Evolutionary conservation across 176 grass and related monocot species (phyloP).

Genomic region (Carex parvula): DNA sequence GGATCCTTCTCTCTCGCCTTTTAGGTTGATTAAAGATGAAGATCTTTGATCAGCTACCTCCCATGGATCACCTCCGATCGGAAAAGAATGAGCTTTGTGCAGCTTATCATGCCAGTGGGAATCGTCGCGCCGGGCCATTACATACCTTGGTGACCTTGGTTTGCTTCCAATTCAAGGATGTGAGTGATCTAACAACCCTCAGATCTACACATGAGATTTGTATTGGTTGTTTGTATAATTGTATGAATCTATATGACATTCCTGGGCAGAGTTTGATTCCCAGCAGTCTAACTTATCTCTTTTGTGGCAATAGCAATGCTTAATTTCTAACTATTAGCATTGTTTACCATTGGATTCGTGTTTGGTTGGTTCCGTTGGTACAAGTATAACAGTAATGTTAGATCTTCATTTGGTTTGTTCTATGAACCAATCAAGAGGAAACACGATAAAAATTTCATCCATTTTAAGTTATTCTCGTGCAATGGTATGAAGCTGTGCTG

Average conservation of each 20-base stretch:
- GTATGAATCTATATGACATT: neutral
- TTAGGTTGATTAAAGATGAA: constrained; percentile 48
- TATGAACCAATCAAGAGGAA: neutral
- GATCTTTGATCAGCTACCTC: constrained; percentile 72
- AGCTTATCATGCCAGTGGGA: constrained; percentile 94
- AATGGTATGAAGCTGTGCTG: neutral
- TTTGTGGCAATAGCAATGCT: neutral
- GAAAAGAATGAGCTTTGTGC: constrained; percentile 99
- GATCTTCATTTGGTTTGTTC: neutral
- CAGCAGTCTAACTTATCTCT: constrained; percentile 29
- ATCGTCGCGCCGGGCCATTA: constrained; percentile 71
- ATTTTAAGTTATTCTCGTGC: neutral
- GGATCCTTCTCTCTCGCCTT: neutral
- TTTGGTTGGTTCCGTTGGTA: constrained; percentile 3
- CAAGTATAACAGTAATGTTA: neutral
- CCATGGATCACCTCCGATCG: constrained; percentile 94
- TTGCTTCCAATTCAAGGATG: constrained; percentile 98
- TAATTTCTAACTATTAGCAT: neutral
- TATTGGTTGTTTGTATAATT: neutral
- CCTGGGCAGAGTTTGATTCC: neutral
- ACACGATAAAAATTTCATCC: neutral
- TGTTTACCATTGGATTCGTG: neutral
- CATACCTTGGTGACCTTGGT: constrained; percentile 95
- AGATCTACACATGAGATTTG: neutral
- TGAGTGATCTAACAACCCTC: constrained; percentile 43